These are phyloP conservation scores for Penicillium turbatum DNA, from an alignment of 495 filamentous ascomycete genomes.

Conservation along the genomic window DNA sequence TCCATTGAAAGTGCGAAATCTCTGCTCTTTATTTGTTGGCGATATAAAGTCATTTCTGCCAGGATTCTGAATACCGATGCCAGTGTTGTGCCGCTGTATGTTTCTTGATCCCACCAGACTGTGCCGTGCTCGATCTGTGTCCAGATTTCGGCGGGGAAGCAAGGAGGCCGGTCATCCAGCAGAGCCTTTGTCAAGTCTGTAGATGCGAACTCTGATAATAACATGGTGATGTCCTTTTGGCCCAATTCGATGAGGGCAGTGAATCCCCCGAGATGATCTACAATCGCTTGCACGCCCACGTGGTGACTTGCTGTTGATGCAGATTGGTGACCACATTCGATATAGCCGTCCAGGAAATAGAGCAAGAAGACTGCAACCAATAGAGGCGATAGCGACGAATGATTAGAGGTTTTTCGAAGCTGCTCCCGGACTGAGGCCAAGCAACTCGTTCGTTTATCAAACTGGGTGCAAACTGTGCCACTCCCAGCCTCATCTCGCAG, in stretches of 20 bases:
- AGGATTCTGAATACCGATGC: slow-evolving; percentile 13
- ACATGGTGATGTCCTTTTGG: slow-evolving; percentile 30
- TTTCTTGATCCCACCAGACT: slow-evolving; percentile 22
- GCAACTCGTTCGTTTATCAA: slow-evolving; percentile 13
- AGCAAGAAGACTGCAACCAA: slow-evolving; percentile 37
- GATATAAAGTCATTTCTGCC: slow-evolving; percentile 17
- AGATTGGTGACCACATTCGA: slow-evolving; percentile 31
- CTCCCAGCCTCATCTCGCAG: slow-evolving; percentile 11
- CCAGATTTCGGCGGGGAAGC: slow-evolving; percentile 19
- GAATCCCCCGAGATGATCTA: slow-evolving; percentile 29
- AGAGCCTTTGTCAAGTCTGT: slow-evolving; percentile 32
- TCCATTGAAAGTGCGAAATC: slow-evolving; percentile 8
- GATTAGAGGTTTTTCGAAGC: slow-evolving; percentile 9
- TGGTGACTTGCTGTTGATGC: slow-evolving; percentile 33
- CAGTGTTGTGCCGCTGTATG: slow-evolving; percentile 12
- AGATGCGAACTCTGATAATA: slow-evolving; percentile 36
- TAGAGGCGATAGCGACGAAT: slow-evolving; percentile 16
- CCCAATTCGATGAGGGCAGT: slow-evolving; percentile 18
- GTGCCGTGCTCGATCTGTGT: slow-evolving; percentile 14
- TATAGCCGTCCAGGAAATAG: slow-evolving; percentile 36
- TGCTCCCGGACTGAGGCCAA: slow-evolving; percentile 14
- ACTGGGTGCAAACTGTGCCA: neutral
- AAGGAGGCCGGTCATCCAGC: slow-evolving; percentile 14
- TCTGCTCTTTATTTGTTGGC: slow-evolving; percentile 8
- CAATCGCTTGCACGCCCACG: slow-evolving; percentile 35